Percentiles rank a stretch among this genome's conserved stretches.
Conservation (phyloP, 2,329 filamentous ascomycete genomes). For the Ceratocystis eucalypticola region DNA sequence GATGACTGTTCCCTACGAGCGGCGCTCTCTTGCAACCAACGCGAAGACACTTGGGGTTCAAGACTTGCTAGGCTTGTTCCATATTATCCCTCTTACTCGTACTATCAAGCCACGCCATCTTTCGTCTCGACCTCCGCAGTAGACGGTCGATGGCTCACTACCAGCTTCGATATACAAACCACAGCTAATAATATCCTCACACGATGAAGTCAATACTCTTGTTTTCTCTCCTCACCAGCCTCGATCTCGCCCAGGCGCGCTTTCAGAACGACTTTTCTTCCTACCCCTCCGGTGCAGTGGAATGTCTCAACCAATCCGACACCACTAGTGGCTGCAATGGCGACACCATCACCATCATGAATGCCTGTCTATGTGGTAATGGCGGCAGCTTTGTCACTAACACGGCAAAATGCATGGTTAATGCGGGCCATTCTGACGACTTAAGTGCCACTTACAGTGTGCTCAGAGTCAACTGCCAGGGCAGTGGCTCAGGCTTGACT, state of each 20-base stretch:
- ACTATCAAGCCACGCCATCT: not conserved
- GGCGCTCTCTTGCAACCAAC: not conserved
- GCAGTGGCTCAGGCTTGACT: constrained; percentile 32
- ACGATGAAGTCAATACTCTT: constrained; percentile 16
- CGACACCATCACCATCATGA: constrained; percentile 29
- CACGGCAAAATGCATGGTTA: constrained; percentile 35
- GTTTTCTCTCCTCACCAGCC: constrained; percentile 25
- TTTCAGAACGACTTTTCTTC: constrained; percentile 27
- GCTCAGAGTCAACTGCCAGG: constrained; percentile 32
- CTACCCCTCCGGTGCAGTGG: constrained; percentile 26
- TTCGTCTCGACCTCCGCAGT: not conserved
- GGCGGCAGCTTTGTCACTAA: constrained; percentile 36
- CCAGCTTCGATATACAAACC: not conserved
- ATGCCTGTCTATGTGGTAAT: constrained; percentile 39
- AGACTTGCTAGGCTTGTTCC: not conserved
- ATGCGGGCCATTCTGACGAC: constrained; percentile 26
- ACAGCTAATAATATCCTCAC: not conserved
- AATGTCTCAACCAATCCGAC: constrained; percentile 33
- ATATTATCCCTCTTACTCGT: not conserved
- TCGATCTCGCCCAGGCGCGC: constrained; percentile 22
- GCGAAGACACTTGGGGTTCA: not conserved
- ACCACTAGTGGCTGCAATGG: constrained; percentile 31
- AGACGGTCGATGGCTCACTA: not conserved
- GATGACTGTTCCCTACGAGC: not conserved
- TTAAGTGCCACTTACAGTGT: constrained; percentile 32